Base-by-base conservation (phyloP, 164 flowering plant genomes). In the Liriodendron chinense region DNA sequence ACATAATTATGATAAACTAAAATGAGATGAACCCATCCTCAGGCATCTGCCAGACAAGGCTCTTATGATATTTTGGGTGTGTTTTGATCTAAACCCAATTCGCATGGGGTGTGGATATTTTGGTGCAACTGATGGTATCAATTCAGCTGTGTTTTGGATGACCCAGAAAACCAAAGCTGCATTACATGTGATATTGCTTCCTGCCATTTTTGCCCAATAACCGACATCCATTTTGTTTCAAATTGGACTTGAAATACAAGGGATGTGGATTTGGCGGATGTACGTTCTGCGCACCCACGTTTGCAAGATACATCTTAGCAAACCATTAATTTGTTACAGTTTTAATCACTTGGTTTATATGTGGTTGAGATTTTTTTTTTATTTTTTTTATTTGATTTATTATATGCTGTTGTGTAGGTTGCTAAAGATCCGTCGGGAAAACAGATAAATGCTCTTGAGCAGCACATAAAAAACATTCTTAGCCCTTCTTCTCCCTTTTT, bases 401-500 rank as follows among this genome's bases (percentile, higher is more conserved):
- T 12, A 23, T 22, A 22, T 24, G 22, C 22, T 21, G 4, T 67
- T 67, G 47, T 67, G 47, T 67, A 67, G 69, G 69, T 67, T 67
- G 69, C 69, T 14, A 67, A 67, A 26, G 69, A 67, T 18, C 69
- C 69, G 1, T 26, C 49, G 1, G 69, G 69, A 21, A 83, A 88
- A 69, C 87, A 88, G 47, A 90, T 92, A 70, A 92, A 92, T 85
- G 94, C 97, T 1, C 88, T 92, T 69, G 87, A 85, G 83, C 97
- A 90, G 82, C 97, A 92, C 86, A 90, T 92, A 0, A 87, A 86
- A 86, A 92, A 92, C 83, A 81, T 92, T 57, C 83, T 89, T 77
- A 53, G 68, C 61, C 97, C 97, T 74, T 88, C 97, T 1, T 84
- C 97, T 50, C 97, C 97, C 18, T 86, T 86, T 68, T 92, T 92